Base-by-base conservation (phyloP, 768 basidiomycete genomes). In the Pleurotus platypus region DNA sequence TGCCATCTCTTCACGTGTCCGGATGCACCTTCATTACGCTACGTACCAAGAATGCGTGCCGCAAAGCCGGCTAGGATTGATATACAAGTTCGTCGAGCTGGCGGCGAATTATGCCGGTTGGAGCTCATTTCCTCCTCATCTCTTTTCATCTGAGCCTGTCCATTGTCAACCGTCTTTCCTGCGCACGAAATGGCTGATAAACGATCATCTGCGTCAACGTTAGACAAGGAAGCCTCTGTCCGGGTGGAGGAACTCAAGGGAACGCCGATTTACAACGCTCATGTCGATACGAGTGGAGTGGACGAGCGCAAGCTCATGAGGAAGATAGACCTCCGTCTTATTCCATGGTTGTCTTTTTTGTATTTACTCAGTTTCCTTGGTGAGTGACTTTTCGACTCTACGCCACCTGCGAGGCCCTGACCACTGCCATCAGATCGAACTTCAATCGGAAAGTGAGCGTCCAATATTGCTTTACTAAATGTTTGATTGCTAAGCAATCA, bases 261-360 rank as follows among this genome's bases (percentile, higher is more conserved):
- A 54, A 58, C 56, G 8, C 57, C 71, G 16, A 43, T 77, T 43
- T 79, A 75, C 61, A 78, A 78, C 61, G 67, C 79, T n/a, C 71
- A 81, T 46, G 63, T 86, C 57, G 87, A 88, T 66, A 70, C 78
- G 24, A 84, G 81, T 58, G 75, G 71, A 8, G 71, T 92, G 48
- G 81, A 92, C 65, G 89, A 90, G 68, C 79, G 79, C 56, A 85
- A 82, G 66, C 67, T 91, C 59, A 65, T 92, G 59, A 74, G 88
- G 63, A 91, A 89, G 70, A 78, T 90, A 47, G 87, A 88, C 68
- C 61, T 76, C 57, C 78, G 78, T n/a, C 76, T 87, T 60, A 76
- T 87, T 38, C 83, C 86, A 8, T 89, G 87, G 88, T 65, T 88
- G 40, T 85, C 88, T 4, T 78, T 94, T 54, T 69, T 93, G 62